Evolutionary conservation across 768 basidiomycete genomes (phyloP).

Genomic region (Serendipita sp.): DNA sequence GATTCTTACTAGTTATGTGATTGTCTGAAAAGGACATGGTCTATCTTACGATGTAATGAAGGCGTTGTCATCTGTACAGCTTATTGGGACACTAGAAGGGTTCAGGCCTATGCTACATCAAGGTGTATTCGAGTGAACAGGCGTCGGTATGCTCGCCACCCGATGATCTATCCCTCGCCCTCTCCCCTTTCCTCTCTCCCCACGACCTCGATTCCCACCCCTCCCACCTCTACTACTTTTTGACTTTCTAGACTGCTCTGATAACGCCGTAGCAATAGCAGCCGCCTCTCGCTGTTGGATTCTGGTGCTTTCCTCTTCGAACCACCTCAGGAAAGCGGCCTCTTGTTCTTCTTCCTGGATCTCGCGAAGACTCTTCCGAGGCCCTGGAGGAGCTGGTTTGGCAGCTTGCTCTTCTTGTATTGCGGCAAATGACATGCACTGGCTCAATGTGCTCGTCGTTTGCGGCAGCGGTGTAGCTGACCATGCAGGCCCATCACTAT

Average conservation of each 20-base stretch:
- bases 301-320: slow-evolving; percentile 46
- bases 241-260: background rate
- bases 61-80: no score
- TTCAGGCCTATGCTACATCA: background rate
- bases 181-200: background rate
- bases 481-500: slow-evolving; percentile 46
- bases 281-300: slow-evolving; percentile 6
- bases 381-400: slow-evolving; percentile 22
- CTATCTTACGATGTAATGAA: no score
- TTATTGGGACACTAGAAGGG: no score
- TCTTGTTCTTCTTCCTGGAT: slow-evolving; percentile 83
- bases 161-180: background rate
- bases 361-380: slow-evolving; percentile 52
- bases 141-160: no score
- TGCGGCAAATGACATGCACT: slow-evolving; percentile 50
- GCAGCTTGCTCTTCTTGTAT: slow-evolving; percentile 60
- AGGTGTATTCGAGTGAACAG: no score
- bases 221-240: background rate
- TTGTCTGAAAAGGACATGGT: no score
- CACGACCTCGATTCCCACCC: background rate
- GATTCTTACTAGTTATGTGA: no score
- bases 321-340: slow-evolving; percentile 77
- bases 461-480: slow-evolving; percentile 30
- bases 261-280: background rate
- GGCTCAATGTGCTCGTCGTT: slow-evolving; percentile 18